Conservation (phyloP, 768 basidiomycete genomes). For the Tulasnella sp. region DNA sequence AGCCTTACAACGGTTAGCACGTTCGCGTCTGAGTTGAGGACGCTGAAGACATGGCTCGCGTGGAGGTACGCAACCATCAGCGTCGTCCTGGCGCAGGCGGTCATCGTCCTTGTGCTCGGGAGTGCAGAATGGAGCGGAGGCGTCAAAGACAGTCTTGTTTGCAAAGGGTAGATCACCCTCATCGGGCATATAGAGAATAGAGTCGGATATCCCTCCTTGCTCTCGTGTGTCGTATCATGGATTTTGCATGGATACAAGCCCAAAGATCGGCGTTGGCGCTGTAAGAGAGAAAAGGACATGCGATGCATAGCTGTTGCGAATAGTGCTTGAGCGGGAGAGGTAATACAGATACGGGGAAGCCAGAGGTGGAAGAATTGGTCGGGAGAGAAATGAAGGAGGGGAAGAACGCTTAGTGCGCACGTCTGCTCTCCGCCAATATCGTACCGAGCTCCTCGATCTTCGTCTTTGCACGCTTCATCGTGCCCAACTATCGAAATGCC, state of each 20-base stretch:
- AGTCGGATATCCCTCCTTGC: background rate
- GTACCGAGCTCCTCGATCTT: slow-evolving; percentile 92
- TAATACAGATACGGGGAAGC: background rate
- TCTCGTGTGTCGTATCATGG: background rate
- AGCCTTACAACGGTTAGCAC: slow-evolving; percentile 92
- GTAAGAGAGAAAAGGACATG: slow-evolving; percentile 3
- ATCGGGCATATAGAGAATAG: background rate
- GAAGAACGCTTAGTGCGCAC: slow-evolving; percentile 19
- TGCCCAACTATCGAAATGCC: slow-evolving; percentile 60
- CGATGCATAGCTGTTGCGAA: background rate
- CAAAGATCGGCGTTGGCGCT: background rate
- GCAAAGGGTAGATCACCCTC: background rate
- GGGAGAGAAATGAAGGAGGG: background rate
- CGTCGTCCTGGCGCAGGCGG: slow-evolving; percentile 52
- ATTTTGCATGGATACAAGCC: background rate
- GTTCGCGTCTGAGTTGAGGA: slow-evolving; percentile 67
- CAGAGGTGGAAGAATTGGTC: background rate
- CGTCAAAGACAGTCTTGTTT: slow-evolving; percentile 4
- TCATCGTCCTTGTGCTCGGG: slow-evolving; percentile 12
- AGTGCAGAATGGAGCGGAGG: slow-evolving; percentile 16
- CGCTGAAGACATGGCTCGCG: slow-evolving; percentile 43
- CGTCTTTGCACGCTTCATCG: slow-evolving; percentile 95
- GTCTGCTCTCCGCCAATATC: slow-evolving; percentile 47
- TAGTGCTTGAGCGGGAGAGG: background rate
- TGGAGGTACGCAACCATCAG: slow-evolving; percentile 59